A percentile compares a stretch with the other conserved stretches of the same genome.
Evolutionary conservation across 768 basidiomycete species (phyloP).

Genomic region (Tulasnella sp.): DNA sequence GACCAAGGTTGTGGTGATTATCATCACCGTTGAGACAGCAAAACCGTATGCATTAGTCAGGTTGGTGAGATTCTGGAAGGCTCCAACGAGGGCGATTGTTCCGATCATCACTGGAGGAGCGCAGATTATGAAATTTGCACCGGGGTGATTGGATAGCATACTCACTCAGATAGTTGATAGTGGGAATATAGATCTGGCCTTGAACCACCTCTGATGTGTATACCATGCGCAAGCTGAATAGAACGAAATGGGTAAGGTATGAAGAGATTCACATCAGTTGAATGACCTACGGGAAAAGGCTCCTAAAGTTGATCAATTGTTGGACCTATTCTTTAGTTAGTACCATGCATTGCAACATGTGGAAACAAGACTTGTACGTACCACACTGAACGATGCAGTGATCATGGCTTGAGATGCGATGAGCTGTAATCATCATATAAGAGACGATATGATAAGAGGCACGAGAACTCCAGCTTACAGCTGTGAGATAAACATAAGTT

Average conservation of each 20-base stretch:
- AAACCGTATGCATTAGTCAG: slow-evolving; percentile 43
- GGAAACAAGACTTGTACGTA: no score
- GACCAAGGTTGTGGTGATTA: slow-evolving; percentile 26
- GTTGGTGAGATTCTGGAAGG: slow-evolving; percentile 40
- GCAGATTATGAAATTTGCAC: neutral
- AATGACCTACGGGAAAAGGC: slow-evolving; percentile 35
- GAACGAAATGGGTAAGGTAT: no score
- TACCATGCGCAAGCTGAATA: slow-evolving; percentile 34
- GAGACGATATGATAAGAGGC: neutral
- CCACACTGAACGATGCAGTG: slow-evolving; percentile 40
- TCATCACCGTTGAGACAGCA: slow-evolving; percentile 25
- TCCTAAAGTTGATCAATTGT: slow-evolving; percentile 50
- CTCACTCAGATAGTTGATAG: slow-evolving; percentile 42
- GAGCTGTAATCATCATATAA: slow-evolving; percentile 26
- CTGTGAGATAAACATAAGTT: no score
- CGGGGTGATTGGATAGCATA: neutral
- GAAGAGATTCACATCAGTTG: neutral
- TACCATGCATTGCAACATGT: no score
- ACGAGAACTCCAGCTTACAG: no score
- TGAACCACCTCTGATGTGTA: slow-evolving; percentile 48
- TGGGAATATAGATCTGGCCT: slow-evolving; percentile 56
- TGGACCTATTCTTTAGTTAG: no score
- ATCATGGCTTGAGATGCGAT: slow-evolving; percentile 58
- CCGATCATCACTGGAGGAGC: slow-evolving; percentile 32
- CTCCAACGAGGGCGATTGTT: slow-evolving; percentile 42